Percentiles rank a stretch among this genome's conserved stretches.
Evolutionary conservation across 2,329 filamentous ascomycete species (phyloP).

Genomic region (Diaporthe longicolla): DNA sequence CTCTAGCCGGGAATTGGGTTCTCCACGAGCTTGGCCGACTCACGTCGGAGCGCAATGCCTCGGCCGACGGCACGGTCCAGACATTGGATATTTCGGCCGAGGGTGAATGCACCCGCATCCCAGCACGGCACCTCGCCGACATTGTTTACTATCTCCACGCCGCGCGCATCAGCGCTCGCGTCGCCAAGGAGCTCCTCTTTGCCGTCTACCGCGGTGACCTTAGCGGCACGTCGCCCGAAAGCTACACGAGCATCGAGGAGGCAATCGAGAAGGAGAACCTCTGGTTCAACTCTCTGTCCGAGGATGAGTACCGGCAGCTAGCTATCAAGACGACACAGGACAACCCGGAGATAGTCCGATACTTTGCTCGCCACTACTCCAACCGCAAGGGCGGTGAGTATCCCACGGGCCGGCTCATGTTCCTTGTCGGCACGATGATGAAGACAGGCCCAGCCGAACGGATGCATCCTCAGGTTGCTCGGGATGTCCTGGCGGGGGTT

Average conservation of each 20-base stretch:
- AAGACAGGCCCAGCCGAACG: conserved; percentile 66
- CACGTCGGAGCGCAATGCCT: conserved; percentile 62
- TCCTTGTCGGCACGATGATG: conserved; percentile 72
- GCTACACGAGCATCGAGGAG: conserved; percentile 54
- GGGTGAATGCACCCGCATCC: conserved; percentile 63
- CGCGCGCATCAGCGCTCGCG: conserved; percentile 67
- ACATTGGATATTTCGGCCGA: conserved; percentile 55
- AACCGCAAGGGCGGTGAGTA: conserved; percentile 52
- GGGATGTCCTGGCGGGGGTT: conserved; percentile 58
- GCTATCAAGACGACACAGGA: conserved; percentile 63
- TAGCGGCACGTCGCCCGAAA: conserved; percentile 45
- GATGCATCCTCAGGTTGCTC: conserved; percentile 67
- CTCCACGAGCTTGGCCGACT: conserved; percentile 82
- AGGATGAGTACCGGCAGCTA: conserved; percentile 63
- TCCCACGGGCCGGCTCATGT: conserved; percentile 73
- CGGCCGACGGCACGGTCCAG: conserved; percentile 28
- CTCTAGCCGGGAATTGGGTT: conserved; percentile 75
- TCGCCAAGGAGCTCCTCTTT: conserved; percentile 71
- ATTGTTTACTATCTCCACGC: conserved; percentile 64
- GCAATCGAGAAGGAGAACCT: conserved; percentile 63
- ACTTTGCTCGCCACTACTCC: conserved; percentile 57
- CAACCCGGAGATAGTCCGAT: conserved; percentile 58
- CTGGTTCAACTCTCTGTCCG: conserved; percentile 68
- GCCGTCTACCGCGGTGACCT: conserved; percentile 65
- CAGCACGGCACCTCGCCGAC: conserved; percentile 63